Base-by-base conservation (phyloP, 805 yeast species). In the Saturnispora serradocipensis region DNA sequence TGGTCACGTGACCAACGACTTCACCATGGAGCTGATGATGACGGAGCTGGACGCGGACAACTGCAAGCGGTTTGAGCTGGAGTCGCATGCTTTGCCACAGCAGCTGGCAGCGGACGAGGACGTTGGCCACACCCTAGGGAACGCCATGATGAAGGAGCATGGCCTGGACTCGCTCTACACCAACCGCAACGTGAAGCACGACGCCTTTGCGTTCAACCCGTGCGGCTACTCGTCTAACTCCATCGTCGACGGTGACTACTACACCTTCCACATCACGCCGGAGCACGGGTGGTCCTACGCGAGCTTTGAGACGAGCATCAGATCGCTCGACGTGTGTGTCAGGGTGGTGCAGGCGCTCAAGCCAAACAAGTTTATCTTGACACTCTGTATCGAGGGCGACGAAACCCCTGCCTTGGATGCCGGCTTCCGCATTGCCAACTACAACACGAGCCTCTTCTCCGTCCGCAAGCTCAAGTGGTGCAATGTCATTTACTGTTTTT, bases 241-340 rank as follows among this genome's bases (percentile, higher is more conserved):
- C 18, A 72, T 90, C 38, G 66, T 85, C 44, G 72, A 79, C 44
- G 77, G 74, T 42, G 74, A 80, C 62, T 67, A 74, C 58, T 85
- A 83, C 65, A 91, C 97, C 8, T 73, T 90, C 53, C 98, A 93
- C 65, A 86, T 93, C 42, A 93, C 99, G 0, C 98, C 98, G 0
- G 98, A 93, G 65, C 65, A 73, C 22, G 96, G 91, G 36, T 91
- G 95, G 88, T 88, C 97, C 5, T 91, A 91, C 67, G 98, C 98
- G 4, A 86, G 96, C 9, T 93, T 93, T 67, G 98, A 93, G 66
- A 82, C 97, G 20, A 91, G 88, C 66, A 15, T 76, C 13, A 22
- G 28, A 9, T 34, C 48, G 4, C 3, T 40, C 1, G 16, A 44
- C 3, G 50, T 35, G 2, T 66, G 87, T 55, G 58, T 68, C 42